These are phyloP conservation scores for Stromatinia cepivora DNA, from an alignment of 2,329 filamentous ascomycete genomes.

Conservation along the genomic window DNA sequence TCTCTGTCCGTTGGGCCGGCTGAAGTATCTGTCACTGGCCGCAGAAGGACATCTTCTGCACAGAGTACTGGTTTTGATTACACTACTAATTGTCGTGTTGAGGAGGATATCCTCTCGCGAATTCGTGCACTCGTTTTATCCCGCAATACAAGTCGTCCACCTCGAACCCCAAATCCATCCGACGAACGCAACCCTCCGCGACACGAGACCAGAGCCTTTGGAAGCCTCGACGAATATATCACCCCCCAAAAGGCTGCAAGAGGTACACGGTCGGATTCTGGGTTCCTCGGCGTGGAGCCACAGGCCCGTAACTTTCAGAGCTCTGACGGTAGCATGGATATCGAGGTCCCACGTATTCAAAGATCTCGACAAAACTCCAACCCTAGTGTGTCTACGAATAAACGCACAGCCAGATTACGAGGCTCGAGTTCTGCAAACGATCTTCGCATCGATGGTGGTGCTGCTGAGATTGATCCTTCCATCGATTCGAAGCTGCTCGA, in stretches of 20 bases:
- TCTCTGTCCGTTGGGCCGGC: conserved; percentile 26
- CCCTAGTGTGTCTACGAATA: not conserved
- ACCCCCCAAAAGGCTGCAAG: not conserved
- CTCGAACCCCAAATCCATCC: conserved; percentile 35
- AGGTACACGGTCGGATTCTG: conserved; percentile 32
- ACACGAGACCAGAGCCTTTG: conserved; percentile 21
- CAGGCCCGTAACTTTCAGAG: conserved; percentile 11
- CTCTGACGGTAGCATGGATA: conserved; percentile 25
- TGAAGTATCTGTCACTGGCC: conserved; percentile 22
- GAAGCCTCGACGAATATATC: conserved; percentile 31
- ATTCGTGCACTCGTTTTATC: conserved; percentile 38
- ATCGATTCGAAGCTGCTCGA: conserved; percentile 1
- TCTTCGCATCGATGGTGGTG: conserved; percentile 16
- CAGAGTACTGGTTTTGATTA: conserved; percentile 34
- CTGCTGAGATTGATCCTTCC: conserved; percentile 8
- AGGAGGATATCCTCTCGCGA: conserved; percentile 37
- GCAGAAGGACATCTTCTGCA: conserved; percentile 31
- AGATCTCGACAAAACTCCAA: conserved; percentile 17
- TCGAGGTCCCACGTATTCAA: conserved; percentile 5
- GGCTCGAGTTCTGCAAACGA: conserved; percentile 28
- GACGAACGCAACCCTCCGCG: conserved; percentile 28
- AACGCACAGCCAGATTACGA: conserved; percentile 21
- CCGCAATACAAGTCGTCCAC: conserved; percentile 32
- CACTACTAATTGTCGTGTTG: conserved; percentile 30
- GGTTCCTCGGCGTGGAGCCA: conserved; percentile 22